phyloP scores from a whole-genome alignment of 2,329 filamentous ascomycete species.

The Neonectria ditissima region DNA sequence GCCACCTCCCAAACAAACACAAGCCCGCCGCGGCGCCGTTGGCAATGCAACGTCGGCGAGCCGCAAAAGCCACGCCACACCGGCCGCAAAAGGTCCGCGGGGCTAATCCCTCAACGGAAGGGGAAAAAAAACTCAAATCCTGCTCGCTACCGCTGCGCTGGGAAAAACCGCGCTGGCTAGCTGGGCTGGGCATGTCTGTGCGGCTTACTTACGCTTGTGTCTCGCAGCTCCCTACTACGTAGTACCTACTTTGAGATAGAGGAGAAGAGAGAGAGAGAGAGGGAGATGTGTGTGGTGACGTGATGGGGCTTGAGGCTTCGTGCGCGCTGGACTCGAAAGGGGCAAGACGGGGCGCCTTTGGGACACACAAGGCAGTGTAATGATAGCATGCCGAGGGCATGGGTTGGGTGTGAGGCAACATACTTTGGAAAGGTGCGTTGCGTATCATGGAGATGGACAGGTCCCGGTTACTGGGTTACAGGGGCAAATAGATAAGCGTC shows the following conservation, averaged over 20 bases:
- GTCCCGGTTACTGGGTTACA: background rate
- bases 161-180: background rate
- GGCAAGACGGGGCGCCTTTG: background rate
- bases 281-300: background rate
- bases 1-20: background rate
- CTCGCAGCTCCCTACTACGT: background rate
- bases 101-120: background rate
- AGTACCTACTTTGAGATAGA: background rate
- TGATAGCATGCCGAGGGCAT: background rate
- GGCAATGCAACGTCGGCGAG: slow-evolving; percentile 2
- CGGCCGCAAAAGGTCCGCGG: background rate
- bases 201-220: background rate
- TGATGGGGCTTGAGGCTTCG: background rate
- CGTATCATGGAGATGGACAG: too few relatives aligned
- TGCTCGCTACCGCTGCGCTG: background rate
- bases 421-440: background rate
- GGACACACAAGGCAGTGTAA: background rate
- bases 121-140: background rate
- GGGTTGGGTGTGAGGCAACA: too few relatives aligned
- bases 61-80: background rate
- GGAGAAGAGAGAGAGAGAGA: too few relatives aligned
- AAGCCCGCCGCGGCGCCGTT: background rate
- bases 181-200: background rate
- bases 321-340: background rate
- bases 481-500: background rate